Conservation (phyloP, 495 filamentous ascomycete genomes). For the Penicillium bovifimosum region DNA sequence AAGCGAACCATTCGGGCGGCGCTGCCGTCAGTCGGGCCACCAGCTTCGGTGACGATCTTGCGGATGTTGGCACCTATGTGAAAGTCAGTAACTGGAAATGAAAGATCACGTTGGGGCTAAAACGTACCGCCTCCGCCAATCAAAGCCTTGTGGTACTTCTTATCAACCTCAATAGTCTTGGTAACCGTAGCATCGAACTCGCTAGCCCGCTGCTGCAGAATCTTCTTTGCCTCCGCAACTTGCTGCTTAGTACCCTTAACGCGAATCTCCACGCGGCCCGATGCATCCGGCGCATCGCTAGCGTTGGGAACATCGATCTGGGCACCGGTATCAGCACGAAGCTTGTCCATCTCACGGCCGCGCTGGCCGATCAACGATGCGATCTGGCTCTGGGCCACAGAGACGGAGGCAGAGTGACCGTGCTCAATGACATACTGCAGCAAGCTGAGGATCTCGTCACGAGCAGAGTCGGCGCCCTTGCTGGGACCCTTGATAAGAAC, state of each 20-base stretch:
- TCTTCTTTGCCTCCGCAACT: constrained; percentile 82
- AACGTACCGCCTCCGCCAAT: constrained; percentile 84
- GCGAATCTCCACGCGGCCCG: constrained; percentile 70
- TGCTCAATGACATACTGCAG: constrained; percentile 84
- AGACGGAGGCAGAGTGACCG: constrained; percentile 68
- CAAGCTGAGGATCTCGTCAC: constrained; percentile 81
- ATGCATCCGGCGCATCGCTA: constrained; percentile 53
- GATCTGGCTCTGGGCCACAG: constrained; percentile 81
- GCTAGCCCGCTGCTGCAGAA: constrained; percentile 74
- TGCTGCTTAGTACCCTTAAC: constrained; percentile 86
- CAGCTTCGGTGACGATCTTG: constrained; percentile 79
- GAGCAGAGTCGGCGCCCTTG: constrained; percentile 82
- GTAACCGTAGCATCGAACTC: constrained; percentile 82
- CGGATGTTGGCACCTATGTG: constrained; percentile 74
- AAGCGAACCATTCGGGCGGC: constrained; percentile 87
- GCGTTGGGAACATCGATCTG: constrained; percentile 82
- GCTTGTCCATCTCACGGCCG: constrained; percentile 82
- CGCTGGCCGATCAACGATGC: constrained; percentile 86
- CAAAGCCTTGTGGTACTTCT: constrained; percentile 82
- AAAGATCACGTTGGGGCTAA: neutral
- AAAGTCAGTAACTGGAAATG: constrained; percentile 29
- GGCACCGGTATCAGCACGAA: constrained; percentile 74
- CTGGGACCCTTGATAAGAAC: constrained; percentile 86
- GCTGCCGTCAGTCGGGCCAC: constrained; percentile 77
- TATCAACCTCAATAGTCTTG: constrained; percentile 78